Conservation (phyloP, 208 protist genomes). For the Acanthamoeba royreba region DNA sequence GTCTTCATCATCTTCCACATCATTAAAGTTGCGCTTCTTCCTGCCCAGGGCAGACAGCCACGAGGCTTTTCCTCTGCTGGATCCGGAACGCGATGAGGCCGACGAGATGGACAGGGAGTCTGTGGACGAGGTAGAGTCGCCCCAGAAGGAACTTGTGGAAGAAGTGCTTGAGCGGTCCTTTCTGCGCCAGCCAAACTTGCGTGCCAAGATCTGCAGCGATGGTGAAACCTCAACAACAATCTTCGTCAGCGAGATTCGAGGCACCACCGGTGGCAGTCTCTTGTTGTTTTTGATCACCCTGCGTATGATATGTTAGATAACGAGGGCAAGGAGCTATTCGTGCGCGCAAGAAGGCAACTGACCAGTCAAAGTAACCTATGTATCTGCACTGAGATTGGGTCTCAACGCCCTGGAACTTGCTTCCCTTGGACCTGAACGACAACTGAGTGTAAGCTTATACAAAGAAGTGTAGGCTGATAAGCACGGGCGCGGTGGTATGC, state of each 20-base stretch:
- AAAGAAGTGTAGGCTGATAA: background rate
- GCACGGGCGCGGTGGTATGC: background rate
- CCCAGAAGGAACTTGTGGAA: background rate
- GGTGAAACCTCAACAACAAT: background rate
- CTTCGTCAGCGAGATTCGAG: background rate
- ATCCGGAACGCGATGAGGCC: background rate
- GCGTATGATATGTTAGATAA: background rate
- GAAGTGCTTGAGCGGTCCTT: background rate
- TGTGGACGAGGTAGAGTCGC: background rate
- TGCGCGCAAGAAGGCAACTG: background rate
- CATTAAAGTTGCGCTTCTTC: background rate
- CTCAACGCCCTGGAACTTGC: slow-evolving; percentile 26
- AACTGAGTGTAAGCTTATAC: background rate
- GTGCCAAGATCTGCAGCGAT: background rate
- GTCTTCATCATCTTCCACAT: background rate
- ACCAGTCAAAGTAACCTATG: slow-evolving; percentile 38
- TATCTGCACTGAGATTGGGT: slow-evolving; percentile 34
- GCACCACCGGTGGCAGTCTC: background rate
- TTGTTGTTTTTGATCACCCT: slow-evolving; percentile 32
- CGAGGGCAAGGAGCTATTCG: background rate
- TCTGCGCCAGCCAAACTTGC: background rate
- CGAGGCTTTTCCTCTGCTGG: background rate
- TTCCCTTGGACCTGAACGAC: background rate
- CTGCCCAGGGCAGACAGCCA: background rate
- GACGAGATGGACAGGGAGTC: background rate